Evolutionary conservation across 2,329 filamentous ascomycete genomes (phyloP).

Genomic region (Colletotrichum horii): DNA sequence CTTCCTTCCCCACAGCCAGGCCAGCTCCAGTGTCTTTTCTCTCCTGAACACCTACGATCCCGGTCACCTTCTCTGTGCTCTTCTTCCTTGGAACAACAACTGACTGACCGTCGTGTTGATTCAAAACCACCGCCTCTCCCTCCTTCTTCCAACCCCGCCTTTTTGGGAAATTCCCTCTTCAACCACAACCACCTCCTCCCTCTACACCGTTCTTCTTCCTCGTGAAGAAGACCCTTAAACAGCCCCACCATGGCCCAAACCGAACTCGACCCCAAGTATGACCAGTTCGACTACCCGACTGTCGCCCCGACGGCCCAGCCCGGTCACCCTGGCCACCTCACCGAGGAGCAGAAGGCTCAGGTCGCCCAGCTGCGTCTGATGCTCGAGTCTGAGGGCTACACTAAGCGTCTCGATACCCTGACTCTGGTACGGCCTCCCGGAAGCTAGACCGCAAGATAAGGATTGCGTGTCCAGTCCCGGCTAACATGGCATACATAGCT

Average conservation of each 20-base stretch:
- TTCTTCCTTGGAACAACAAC: slow-evolving; percentile 2
- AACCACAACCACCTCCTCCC: not conserved
- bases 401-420: slow-evolving; percentile 86
- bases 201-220: slow-evolving; percentile 13
- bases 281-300: slow-evolving; percentile 92
- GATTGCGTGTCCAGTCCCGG: not conserved
- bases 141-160: not conserved
- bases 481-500: slow-evolving; percentile 54
- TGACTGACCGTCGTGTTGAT: not conserved
- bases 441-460: slow-evolving; percentile 12
- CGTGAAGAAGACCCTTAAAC: slow-evolving; percentile 8
- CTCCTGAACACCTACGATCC: slow-evolving; percentile 13
- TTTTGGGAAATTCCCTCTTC: slow-evolving; percentile 8
- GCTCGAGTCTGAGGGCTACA: slow-evolving; percentile 85
- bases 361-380: slow-evolving; percentile 83
- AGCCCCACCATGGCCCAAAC: slow-evolving; percentile 20
- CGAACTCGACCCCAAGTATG: slow-evolving; percentile 86
- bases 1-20: slow-evolving; percentile 18
- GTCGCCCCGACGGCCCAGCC: slow-evolving; percentile 70
- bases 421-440: slow-evolving; percentile 69
- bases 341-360: slow-evolving; percentile 85
- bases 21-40: not conserved
- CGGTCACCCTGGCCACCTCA: slow-evolving; percentile 90
- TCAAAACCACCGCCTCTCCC: not conserved
- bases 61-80: not conserved